Conservation (phyloP, 768 basidiomycete genomes). For the Boletus huronensis region DNA sequence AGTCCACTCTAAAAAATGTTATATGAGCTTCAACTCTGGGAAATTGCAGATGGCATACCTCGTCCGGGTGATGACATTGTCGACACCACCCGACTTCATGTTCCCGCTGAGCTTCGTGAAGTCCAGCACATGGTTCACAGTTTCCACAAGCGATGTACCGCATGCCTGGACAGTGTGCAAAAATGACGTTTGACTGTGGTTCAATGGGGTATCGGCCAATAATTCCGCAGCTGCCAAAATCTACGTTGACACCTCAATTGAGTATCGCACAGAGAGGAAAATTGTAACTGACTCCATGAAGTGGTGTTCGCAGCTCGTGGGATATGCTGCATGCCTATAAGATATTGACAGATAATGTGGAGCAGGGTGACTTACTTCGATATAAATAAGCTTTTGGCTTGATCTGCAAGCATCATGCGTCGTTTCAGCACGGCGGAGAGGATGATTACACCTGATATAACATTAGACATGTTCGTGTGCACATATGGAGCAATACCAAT, state of each 20-base stretch:
- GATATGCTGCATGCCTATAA: constrained; percentile 60
- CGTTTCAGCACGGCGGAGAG: constrained; percentile 89
- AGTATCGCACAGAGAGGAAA: not conserved
- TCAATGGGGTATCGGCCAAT: constrained; percentile 79
- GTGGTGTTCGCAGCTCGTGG: constrained; percentile 85
- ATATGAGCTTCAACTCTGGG: not conserved
- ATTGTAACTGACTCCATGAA: constrained; percentile 68
- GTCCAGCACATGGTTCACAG: constrained; percentile 94
- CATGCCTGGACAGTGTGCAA: constrained; percentile 92
- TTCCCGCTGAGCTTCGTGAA: constrained; percentile 94
- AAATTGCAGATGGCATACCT: constrained; percentile 42
- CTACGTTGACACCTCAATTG: constrained; percentile 32
- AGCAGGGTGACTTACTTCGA: constrained; percentile 59
- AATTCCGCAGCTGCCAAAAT: constrained; percentile 91
- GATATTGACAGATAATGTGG: not conserved
- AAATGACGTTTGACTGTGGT: constrained; percentile 79
- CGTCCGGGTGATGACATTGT: constrained; percentile 68
- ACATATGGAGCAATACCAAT: constrained; percentile 50
- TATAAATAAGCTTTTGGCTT: constrained; percentile 89
- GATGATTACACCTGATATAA: constrained; percentile 72
- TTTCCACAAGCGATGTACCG: constrained; percentile 93
- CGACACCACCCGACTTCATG: constrained; percentile 70
- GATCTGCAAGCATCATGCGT: constrained; percentile 91
- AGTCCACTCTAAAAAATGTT: constrained; percentile 49
- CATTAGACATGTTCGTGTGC: not conserved